These are phyloP conservation scores for Eucalyptus virginea DNA, from an alignment of 345 rosid species.

Conservation along the genomic window DNA sequence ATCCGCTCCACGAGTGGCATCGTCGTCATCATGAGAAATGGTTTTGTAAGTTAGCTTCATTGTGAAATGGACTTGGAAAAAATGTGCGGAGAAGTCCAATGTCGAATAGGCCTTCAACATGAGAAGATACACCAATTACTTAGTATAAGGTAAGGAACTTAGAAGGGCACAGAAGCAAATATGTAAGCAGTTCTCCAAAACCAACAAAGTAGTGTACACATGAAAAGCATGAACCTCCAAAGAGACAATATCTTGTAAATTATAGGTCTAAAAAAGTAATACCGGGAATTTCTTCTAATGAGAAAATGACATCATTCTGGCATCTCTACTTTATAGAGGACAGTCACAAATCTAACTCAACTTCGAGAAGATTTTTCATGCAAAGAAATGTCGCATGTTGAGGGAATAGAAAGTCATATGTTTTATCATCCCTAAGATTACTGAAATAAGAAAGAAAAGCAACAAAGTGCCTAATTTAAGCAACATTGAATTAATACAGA, in stretches of 20 bases:
- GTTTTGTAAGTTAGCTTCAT: constrained; percentile 91
- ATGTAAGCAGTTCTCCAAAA: background rate
- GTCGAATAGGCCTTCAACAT: constrained; percentile 68
- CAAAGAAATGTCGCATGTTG: background rate
- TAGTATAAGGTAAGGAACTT: background rate
- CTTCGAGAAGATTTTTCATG: background rate
- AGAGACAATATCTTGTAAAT: background rate
- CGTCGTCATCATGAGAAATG: constrained; percentile 44
- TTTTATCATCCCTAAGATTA: background rate
- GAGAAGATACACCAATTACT: background rate
- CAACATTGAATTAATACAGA: background rate
- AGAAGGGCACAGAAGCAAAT: background rate
- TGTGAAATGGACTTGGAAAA: constrained; percentile 56
- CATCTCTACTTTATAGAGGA: background rate
- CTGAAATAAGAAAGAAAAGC: background rate
- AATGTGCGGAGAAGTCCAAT: constrained; percentile 57
- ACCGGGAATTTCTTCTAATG: background rate
- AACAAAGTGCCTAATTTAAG: background rate
- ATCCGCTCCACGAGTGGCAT: constrained; percentile 36
- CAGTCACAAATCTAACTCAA: background rate
- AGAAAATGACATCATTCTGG: background rate
- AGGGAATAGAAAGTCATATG: background rate
- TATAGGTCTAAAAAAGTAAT: background rate
- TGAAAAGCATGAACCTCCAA: background rate
- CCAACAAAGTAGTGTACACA: background rate